Base-by-base conservation (phyloP, 768 basidiomycete species). In the Boletus subparvulus region DNA sequence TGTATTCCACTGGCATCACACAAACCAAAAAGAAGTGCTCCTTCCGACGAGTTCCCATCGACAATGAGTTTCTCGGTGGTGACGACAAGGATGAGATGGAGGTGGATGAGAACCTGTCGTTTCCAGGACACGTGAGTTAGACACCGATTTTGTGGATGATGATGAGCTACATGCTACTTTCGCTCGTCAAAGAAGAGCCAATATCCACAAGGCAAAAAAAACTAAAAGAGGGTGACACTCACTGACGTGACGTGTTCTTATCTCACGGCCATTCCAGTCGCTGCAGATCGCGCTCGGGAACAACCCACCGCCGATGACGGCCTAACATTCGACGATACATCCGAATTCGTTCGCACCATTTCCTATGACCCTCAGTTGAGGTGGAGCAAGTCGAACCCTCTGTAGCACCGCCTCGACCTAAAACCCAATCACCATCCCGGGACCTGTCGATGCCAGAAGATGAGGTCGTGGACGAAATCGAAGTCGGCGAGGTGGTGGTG, bases 151-250 rank as follows among this genome's bases (percentile, higher is more conserved):
- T 73, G 88, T 98, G 61, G 97, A 98, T 74, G 97, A 99, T 71
- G 97, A 99, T 72, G 97, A 99, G 66, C 83, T 99, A 42, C 95
- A 98, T 78, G 90, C 91, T 42, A 92, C 91, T 28, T 79, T 98
- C 56, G 88, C 96, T 36, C 84, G 92, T 11, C 85, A 92, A 56
- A 82, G 97, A 55, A 84, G 89, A 65, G 88, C 88, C 47, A 92
- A 90, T 63, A 77, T 93, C 5, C 84, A 83, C 66, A 92, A 90
- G 69, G 62, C 79, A 19, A 88, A 90, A 68, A 92, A 90, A 65
- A 28, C 51, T 55, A 86, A 82, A 75, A 83, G 92, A 93, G 53
- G 54, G 83, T 77, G 4, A 51, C 14, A 1, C 54, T 53, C 13
- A n/a, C 36, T 33, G 36, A 33, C 12, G 26, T 40, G 24, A 44